A percentile compares a stretch with the other conserved stretches of the same genome.
Evolutionary conservation across 2,329 filamentous ascomycete species (phyloP).

Genomic region (Orbilia oligospora): DNA sequence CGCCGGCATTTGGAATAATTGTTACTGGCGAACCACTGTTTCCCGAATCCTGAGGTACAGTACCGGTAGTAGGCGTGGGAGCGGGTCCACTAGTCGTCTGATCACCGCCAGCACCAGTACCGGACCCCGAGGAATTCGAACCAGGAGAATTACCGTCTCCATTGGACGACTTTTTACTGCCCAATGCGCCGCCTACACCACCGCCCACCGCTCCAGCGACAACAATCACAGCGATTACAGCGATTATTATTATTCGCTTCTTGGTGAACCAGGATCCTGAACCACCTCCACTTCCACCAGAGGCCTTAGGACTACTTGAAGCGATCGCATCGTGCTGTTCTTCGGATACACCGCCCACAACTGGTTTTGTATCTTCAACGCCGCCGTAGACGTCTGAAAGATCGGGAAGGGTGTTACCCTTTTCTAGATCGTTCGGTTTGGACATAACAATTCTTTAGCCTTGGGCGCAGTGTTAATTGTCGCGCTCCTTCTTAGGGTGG

Average conservation of each 20-base stretch:
- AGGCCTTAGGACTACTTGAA: constrained; percentile 22
- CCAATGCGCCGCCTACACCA: constrained; percentile 44
- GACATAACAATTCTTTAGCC: constrained; percentile 18
- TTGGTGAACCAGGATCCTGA: constrained; percentile 56
- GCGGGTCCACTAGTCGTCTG: not conserved
- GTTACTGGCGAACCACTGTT: constrained; percentile 33
- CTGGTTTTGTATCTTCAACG: constrained; percentile 40
- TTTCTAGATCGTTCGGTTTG: constrained; percentile 34
- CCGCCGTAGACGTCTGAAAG: constrained; percentile 54
- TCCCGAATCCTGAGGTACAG: not conserved
- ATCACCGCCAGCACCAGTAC: not conserved
- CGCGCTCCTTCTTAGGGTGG: constrained; percentile 2
- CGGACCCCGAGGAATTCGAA: constrained; percentile 12
- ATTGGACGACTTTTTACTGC: constrained; percentile 30
- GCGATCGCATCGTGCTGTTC: constrained; percentile 44
- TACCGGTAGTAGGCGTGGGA: constrained; percentile 9
- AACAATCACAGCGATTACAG: constrained; percentile 47
- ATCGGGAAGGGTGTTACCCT: constrained; percentile 36
- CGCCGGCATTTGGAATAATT: constrained; percentile 9
- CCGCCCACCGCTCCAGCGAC: constrained; percentile 51
- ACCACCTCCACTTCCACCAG: not conserved
- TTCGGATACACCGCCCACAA: constrained; percentile 16
- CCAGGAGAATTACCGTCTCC: not conserved
- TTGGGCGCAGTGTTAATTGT: too few species aligned
- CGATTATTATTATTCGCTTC: constrained; percentile 58